These are phyloP conservation scores for Boechera divaricarpa DNA, from an alignment of 345 rosid genomes.

Conservation along the genomic window DNA sequence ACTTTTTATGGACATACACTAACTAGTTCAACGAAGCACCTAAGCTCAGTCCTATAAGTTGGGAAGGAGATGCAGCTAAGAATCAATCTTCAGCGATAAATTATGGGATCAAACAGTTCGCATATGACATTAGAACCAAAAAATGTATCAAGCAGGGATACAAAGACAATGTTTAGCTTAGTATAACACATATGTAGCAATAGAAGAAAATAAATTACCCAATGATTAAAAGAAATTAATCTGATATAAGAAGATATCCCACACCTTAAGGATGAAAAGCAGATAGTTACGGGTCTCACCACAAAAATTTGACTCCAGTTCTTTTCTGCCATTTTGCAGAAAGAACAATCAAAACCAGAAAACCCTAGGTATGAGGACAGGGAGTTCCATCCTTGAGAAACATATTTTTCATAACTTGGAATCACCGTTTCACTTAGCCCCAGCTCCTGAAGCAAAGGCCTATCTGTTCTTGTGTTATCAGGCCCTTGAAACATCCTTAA, in stretches of 20 bases:
- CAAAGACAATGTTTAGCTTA: constrained; percentile 18
- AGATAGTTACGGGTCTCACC: constrained; percentile 66
- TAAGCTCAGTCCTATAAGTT: constrained; percentile 27
- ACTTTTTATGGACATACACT: constrained; percentile 28
- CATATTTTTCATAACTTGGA: constrained; percentile 60
- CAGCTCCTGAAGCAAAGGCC: constrained; percentile 56
- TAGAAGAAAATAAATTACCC: constrained; percentile 21
- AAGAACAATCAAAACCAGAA: constrained; percentile 66
- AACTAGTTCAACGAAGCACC: constrained; percentile 29
- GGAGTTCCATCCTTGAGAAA: constrained; percentile 57
- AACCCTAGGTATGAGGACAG: constrained; percentile 58
- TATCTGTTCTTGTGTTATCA: constrained; percentile 54
- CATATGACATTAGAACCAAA: constrained; percentile 28
- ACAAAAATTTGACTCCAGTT: constrained; percentile 54
- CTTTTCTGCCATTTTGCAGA: constrained; percentile 54
- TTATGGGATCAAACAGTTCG: constrained; percentile 14
- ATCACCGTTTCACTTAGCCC: constrained; percentile 54
- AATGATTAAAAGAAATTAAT: constrained; percentile 18
- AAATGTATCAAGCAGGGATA: constrained; percentile 33
- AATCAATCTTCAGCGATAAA: constrained; percentile 28
- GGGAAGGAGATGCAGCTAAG: constrained; percentile 27
- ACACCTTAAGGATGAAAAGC: constrained; percentile 70
- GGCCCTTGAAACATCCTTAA: constrained; percentile 44
- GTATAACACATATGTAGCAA: constrained; percentile 21
- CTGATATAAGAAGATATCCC: constrained; percentile 36